Evolutionary conservation across 768 basidiomycete species (phyloP).

Genomic region (Suillus fuscotomentosus): DNA sequence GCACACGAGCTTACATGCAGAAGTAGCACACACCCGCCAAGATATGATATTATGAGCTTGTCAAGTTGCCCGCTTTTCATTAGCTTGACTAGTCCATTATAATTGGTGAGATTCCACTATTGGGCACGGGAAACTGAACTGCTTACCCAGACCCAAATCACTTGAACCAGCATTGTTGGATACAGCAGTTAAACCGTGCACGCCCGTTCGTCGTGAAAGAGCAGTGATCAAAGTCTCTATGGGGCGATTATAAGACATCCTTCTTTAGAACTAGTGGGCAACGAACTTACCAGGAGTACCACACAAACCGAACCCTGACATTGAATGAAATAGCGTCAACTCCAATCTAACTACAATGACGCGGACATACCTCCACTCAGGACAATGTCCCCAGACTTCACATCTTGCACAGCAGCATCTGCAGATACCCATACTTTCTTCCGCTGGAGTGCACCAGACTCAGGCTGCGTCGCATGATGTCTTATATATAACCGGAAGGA

Average conservation of each 20-base stretch:
- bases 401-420: slow-evolving; percentile 75
- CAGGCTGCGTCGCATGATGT: slow-evolving; percentile 10
- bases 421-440: slow-evolving; percentile 69
- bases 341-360: not conserved
- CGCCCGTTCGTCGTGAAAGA: slow-evolving; percentile 63
- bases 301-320: slow-evolving; percentile 75
- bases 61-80: slow-evolving; percentile 68
- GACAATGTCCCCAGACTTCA: slow-evolving; percentile 71
- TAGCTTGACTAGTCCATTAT: slow-evolving; percentile 50
- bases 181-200: slow-evolving; percentile 70
- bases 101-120: not conserved
- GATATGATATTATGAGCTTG: slow-evolving; percentile 82
- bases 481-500: slow-evolving; percentile 3
- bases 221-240: slow-evolving; percentile 77
- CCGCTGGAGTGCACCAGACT: slow-evolving; percentile 26
- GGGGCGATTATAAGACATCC: not conserved
- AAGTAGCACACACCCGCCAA: slow-evolving; percentile 57
- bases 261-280: not conserved
- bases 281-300: slow-evolving; percentile 67
- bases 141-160: slow-evolving; percentile 60
- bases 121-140: not conserved
- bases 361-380: slow-evolving; percentile 65
- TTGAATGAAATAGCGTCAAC: not conserved
- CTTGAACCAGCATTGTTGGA: slow-evolving; percentile 79
- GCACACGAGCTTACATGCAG: not conserved